phyloP scores from a whole-genome alignment of 257 asterid genomes.

The Scutellaria baicalensis region DNA sequence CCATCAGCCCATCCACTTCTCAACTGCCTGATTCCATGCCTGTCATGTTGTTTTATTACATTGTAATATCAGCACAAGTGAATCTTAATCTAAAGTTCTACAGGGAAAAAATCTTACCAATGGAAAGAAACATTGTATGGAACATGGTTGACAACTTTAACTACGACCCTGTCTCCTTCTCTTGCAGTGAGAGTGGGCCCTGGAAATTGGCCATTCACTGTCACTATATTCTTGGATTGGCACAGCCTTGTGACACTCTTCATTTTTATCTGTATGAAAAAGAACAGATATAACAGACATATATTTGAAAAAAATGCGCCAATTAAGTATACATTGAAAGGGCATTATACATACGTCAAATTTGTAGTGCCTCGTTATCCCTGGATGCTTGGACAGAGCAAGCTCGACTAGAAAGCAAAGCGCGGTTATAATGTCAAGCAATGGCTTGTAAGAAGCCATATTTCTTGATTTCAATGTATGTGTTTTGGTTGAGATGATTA shows the following conservation, averaged over 20 bases:
- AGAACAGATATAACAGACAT: background rate
- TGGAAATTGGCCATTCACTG: slow-evolving; percentile 60
- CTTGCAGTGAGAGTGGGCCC: slow-evolving; percentile 59
- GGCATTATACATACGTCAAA: slow-evolving; percentile 30
- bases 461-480: background rate
- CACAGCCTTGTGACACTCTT: slow-evolving; percentile 48
- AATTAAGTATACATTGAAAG: background rate
- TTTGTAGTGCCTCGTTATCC: slow-evolving; percentile 44
- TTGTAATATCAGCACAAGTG: too few relatives aligned
- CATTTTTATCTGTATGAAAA: slow-evolving; percentile 40
- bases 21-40: slow-evolving; percentile 62
- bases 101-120: slow-evolving; percentile 33
- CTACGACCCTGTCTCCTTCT: slow-evolving; percentile 55
- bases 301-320: too few relatives aligned
- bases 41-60: background rate
- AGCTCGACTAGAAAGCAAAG: slow-evolving; percentile 21
- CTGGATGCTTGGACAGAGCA: slow-evolving; percentile 28
- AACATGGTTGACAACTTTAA: slow-evolving; percentile 54
- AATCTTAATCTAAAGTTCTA: too few relatives aligned
- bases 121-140: slow-evolving; percentile 49
- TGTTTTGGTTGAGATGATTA: background rate
- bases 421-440: background rate
- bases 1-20: slow-evolving; percentile 76
- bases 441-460: slow-evolving; percentile 23
- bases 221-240: slow-evolving; percentile 49